Evolutionary conservation across 2,329 filamentous ascomycete species (phyloP), one percentile per base, ranked within the genome.

Genomic region (Penicillium brasilianum): DNA sequence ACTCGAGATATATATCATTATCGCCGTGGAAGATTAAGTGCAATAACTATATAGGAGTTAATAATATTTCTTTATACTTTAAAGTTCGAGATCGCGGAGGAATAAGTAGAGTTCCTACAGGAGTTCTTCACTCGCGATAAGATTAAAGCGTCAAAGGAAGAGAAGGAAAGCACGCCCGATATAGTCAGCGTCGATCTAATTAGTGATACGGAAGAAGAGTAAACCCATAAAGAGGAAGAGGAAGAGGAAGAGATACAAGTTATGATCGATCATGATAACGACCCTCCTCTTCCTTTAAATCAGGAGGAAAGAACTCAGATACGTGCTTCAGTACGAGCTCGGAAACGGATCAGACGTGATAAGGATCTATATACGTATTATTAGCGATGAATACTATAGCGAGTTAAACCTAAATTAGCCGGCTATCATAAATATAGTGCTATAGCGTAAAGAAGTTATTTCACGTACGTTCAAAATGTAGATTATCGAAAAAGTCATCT

Each of bases 1-100:
- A 16, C 46, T 49, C 46, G 50, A 9, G 43, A 59, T 59, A 41
- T 59, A 16, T 59, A 18, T 46, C 28, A 59, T 59, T 16, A 55
- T 51, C 34, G 30, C 4, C 39, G 37, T 41, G 49, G 49, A 8
- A 36, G 14, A 22, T 58, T 8, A 58, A 49, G 14, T 41, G 50
- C 2, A 3, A 53, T n/a, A 11, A 58, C 57, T 2, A 58, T 58
- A 22, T 3, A 41, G 28, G 50, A 58, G 28, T 7, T 58, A 18
- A 54, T 58, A 16, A 28, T 58, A 16, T 50, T 49, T n/a, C 20
- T 55, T 18, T 59, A 20, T 49, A 50, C 51, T 32, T 44, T 32
- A 34, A 43, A 22, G 20, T 59, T 59, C 25, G 11, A 59, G 25
- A 14, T 56, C 16, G 18, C 37, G 37, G 43, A 56, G 41, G 9